A percentile compares a stretch with the other conserved stretches of the same genome.
These are phyloP conservation scores for Colletotrichum cereale DNA, from an alignment of 2,329 filamentous ascomycete species.

Conservation along the genomic window DNA sequence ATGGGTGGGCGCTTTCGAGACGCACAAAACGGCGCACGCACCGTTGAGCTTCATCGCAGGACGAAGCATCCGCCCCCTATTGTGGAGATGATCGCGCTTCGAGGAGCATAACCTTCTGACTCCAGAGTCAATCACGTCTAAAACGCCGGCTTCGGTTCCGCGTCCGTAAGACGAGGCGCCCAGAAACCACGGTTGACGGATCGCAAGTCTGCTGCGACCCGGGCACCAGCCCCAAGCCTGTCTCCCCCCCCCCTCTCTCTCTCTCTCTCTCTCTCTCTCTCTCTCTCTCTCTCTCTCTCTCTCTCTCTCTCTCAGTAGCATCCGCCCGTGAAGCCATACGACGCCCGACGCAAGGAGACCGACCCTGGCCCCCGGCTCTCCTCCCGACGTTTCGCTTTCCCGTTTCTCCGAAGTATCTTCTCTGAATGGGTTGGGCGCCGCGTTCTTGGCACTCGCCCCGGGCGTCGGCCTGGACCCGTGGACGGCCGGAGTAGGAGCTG, in stretches of 20 bases:
- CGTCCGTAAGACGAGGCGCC: not conserved
- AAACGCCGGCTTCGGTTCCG: slow-evolving; percentile 20
- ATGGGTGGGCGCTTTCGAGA: not conserved
- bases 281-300: too few species aligned
- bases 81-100: slow-evolving; percentile 1
- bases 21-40: slow-evolving; percentile 1
- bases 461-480: slow-evolving; percentile 25
- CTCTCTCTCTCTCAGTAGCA: slow-evolving; percentile 11
- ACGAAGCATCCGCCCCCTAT: not conserved
- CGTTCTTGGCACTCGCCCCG: not conserved
- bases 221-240: not conserved
- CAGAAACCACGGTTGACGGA: not conserved
- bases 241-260: too few species aligned
- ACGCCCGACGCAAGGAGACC: slow-evolving; percentile 1
- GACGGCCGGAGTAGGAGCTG: slow-evolving; percentile 14
- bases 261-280: too few species aligned
- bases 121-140: slow-evolving; percentile 19
- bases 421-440: not conserved
- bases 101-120: slow-evolving; percentile 18
- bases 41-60: not conserved
- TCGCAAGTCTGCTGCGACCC: slow-evolving; percentile 2
- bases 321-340: slow-evolving; percentile 16
- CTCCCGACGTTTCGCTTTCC: not conserved
- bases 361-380: not conserved
- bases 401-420: not conserved